A percentile compares a stretch with the other conserved stretches of the same genome.
Evolutionary conservation across 2,329 filamentous ascomycete species (phyloP).

Genomic region (Rhynchosporium secalis): DNA sequence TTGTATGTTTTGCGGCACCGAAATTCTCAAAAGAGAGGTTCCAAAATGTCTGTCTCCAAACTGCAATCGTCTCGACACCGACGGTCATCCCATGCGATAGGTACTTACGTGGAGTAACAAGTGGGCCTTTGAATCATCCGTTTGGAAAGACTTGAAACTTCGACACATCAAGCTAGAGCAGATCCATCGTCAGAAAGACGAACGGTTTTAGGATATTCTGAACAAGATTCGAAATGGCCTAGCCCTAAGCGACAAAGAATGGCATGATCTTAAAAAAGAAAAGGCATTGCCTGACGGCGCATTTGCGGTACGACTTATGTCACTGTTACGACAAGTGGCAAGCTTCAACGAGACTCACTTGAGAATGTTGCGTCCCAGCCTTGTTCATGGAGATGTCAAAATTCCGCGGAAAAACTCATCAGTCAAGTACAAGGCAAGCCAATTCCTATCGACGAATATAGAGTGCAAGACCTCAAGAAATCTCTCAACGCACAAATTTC

Average conservation of each 20-base stretch:
- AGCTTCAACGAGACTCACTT: constrained; percentile 1
- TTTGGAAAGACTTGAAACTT: no score
- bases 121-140: no score
- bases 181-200: no score
- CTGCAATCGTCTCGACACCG: no score
- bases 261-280: constrained; percentile 15
- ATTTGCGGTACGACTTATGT: constrained; percentile 10
- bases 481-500: constrained; percentile 29
- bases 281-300: not conserved
- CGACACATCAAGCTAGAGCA: no score
- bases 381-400: not conserved
- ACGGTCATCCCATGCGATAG: no score
- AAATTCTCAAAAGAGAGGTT: constrained; percentile 19
- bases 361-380: not conserved
- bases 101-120: no score
- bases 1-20: constrained; percentile 31
- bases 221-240: no score
- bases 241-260: no score
- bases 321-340: not conserved
- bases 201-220: no score
- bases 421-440: not conserved
- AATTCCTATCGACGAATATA: not conserved
- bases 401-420: constrained; percentile 9
- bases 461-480: constrained; percentile 12
- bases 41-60: not conserved